Conservation (phyloP, 441 rosid species). For the Pelargonium exstipulatum region DNA sequence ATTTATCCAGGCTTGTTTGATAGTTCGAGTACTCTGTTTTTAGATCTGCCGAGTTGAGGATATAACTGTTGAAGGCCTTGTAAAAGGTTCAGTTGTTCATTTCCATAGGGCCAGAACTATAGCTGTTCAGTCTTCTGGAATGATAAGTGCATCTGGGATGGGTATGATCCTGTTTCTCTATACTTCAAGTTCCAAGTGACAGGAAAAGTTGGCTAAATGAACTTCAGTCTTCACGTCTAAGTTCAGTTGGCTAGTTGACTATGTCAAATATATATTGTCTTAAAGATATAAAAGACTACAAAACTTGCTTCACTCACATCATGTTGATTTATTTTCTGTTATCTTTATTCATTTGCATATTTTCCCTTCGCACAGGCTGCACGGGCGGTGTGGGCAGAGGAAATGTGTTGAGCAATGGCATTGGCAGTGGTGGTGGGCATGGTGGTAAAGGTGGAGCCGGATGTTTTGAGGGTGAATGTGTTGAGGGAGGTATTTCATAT, state of each 20-base stretch:
- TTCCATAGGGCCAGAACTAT: constrained; percentile 92
- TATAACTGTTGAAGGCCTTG: constrained; percentile 71
- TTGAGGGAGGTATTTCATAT: constrained; percentile 77
- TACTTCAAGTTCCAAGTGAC: constrained; percentile 16
- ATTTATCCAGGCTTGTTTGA: constrained; percentile 18
- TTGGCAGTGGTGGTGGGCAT: constrained; percentile 98
- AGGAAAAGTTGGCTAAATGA: background rate
- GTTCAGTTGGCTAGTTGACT: background rate
- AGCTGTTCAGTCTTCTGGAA: constrained; percentile 66
- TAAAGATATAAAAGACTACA: constrained; percentile 10
- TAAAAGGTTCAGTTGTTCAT: constrained; percentile 93
- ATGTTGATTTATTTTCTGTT: background rate
- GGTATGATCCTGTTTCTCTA: constrained; percentile 45
- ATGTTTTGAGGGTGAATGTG: constrained; percentile 53
- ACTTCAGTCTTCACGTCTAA: background rate
- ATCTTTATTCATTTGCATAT: background rate
- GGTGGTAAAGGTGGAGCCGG: constrained; percentile 94
- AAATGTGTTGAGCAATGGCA: constrained; percentile 54
- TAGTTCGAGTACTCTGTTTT: constrained; percentile 24
- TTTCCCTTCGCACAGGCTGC: constrained; percentile 62
- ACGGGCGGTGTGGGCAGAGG: constrained; percentile 95
- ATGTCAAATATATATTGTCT: constrained; percentile 12
- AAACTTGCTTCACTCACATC: constrained; percentile 1
- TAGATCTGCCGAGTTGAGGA: constrained; percentile 99
- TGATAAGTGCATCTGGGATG: constrained; percentile 84